Percentiles rank a stretch among this genome's conserved stretches.
These are phyloP conservation scores for Talaromyces sp. DNA, from an alignment of 2,329 filamentous ascomycete species.

Conservation along the genomic window DNA sequence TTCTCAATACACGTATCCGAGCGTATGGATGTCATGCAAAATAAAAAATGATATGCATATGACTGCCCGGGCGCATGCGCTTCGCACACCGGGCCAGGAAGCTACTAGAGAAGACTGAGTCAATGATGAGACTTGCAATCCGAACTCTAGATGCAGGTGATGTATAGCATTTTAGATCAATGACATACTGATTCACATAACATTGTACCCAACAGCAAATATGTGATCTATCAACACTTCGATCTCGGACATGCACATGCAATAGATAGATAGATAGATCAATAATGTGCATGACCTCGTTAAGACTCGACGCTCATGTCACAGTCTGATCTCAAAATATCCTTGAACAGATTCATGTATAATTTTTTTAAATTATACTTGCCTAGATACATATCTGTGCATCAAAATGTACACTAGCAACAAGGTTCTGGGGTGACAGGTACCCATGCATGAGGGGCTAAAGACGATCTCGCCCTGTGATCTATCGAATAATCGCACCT, in stretches of 20 bases:
- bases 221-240: neutral
- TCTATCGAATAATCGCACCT: neutral
- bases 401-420: neutral
- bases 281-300: neutral
- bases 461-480: neutral
- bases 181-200: neutral
- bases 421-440: constrained; percentile 2
- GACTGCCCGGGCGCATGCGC: neutral
- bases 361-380: neutral
- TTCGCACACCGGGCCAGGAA: neutral
- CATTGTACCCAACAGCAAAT: neutral
- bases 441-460: constrained; percentile 10
- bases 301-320: neutral
- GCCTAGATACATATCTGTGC: neutral
- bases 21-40: constrained; percentile 1
- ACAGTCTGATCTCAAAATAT: neutral
- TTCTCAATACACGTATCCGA: neutral
- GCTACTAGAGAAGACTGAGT: neutral
- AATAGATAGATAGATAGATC: neutral
- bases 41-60: neutral
- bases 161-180: neutral
- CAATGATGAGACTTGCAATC: neutral
- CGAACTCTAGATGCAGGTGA: neutral
- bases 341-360: neutral
- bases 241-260: neutral